Base-by-base conservation (phyloP, 2,329 filamentous ascomycete species). In the Chrysoporthe deuterocubensis region DNA sequence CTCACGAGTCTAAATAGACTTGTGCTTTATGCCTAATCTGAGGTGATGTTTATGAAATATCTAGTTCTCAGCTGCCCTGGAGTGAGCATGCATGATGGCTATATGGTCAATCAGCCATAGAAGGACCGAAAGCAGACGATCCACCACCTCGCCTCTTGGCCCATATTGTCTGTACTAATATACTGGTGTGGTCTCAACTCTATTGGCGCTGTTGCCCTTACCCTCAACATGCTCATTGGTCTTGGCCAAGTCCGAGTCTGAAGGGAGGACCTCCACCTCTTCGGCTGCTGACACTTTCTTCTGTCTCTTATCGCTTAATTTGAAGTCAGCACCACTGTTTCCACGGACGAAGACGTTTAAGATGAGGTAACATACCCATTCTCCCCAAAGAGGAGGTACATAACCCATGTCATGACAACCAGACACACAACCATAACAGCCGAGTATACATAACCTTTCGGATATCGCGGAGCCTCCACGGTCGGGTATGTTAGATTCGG, bases 401-500 rank as follows among this genome's bases (percentile, higher is more conserved):
- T 52, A 46, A 66, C 52, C 26, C 43, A 56, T 37, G 66, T 66
- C 59, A 66, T 66, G 42, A 43, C 26, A 5, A 68, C 66, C 8
- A 70, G 52, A 14, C 46, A 64, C 7, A 68, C 42, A 14, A 61
- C 59, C 66, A 70, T 68, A 32, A 46, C 46, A 40, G 68, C 66
- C 32, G 66, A 61, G 37, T 66, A 70, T 14, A 58, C 26, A 54
- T 80, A 83, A 2, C 82, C 82, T 67, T 82, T 83, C 0, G 76
- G 76, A 64, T 78, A 84, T 1, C 77, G 71, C 2, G 82, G 82
- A 0, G 77, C 78, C 66, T 84, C 81, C 3, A 81, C 77, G 0
- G 81, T 84, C 0, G 77, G 77, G 70, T 86, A 89, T 0, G 83
- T 81, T 11, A 88, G 72, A 1, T 88, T 72, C 2, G 82, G 83